A percentile compares a stretch with the other conserved stretches of the same genome.
Conservation (phyloP, 2,329 filamentous ascomycete species). For the Juglanconis juglandina region DNA sequence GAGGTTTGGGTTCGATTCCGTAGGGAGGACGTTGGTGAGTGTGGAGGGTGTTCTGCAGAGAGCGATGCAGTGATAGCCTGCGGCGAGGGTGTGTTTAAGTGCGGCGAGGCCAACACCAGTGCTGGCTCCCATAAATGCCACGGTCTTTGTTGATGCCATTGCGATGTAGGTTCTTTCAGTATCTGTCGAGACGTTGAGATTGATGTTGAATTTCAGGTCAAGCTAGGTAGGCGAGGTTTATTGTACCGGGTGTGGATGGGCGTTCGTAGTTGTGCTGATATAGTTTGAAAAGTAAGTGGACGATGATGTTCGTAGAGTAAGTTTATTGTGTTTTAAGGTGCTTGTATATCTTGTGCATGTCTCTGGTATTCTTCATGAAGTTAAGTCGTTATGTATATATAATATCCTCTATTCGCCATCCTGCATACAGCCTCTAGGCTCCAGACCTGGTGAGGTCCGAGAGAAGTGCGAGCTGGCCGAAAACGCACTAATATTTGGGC, state of each 20-base stretch:
- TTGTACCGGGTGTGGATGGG: background rate
- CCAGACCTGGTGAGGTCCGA: background rate
- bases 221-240: background rate
- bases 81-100: constrained; percentile 42
- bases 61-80: constrained; percentile 44
- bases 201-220: background rate
- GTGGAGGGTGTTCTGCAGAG: constrained; percentile 49
- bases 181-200: background rate
- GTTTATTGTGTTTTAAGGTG: no score
- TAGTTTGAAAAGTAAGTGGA: no score
- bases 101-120: constrained; percentile 46
- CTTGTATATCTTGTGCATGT: no score
- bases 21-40: constrained; percentile 36
- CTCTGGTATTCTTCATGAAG: background rate
- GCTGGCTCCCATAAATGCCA: constrained; percentile 53
- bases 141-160: constrained; percentile 31
- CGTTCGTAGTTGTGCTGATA: no score
- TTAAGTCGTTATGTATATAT: background rate
- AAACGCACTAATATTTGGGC: background rate
- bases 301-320: no score
- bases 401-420: background rate
- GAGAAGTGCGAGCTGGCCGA: background rate
- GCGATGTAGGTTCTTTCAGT: background rate
- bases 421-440: background rate
- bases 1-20: constrained; percentile 33